A percentile compares a stretch with the other conserved stretches of the same genome.
Conservation (phyloP, 805 yeast genomes). For the Candida chauliodis region DNA sequence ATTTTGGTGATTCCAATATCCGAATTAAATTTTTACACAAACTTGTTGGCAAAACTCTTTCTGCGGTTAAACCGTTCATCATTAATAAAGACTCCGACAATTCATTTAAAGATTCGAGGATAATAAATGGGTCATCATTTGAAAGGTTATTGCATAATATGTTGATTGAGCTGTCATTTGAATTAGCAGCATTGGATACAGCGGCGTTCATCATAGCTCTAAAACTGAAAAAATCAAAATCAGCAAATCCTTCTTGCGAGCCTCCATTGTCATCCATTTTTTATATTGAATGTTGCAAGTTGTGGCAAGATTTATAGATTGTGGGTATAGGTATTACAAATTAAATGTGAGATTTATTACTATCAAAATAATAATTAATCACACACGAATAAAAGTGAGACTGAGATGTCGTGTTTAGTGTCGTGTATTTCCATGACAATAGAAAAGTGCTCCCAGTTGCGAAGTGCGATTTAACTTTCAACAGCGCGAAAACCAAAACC, state of each 20-base stretch:
- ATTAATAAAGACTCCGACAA: constrained; percentile 61
- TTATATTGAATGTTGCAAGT: not conserved
- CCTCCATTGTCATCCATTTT: constrained; percentile 2
- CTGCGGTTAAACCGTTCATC: constrained; percentile 64
- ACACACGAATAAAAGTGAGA: no score
- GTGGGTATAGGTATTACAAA: no score
- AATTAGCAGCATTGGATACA: not conserved
- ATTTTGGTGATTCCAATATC: constrained; percentile 54
- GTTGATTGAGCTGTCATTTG: constrained; percentile 16
- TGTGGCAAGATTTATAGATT: no score
- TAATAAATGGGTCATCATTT: constrained; percentile 55
- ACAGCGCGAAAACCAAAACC: no score
- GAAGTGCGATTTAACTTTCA: no score
- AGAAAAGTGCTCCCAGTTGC: no score
- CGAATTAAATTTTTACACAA: constrained; percentile 53
- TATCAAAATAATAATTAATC: no score
- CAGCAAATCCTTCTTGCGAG: constrained; percentile 1
- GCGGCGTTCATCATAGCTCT: constrained; percentile 3
- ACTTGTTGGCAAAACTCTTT: constrained; percentile 59
- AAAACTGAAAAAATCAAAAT: constrained; percentile 1
- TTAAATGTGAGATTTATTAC: no score
- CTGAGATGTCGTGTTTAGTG: no score
- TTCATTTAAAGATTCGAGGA: constrained; percentile 63
- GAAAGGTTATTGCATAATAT: constrained; percentile 34
- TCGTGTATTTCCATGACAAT: no score